Percentiles rank a stretch among this genome's conserved stretches.
Evolutionary conservation across 2,329 filamentous ascomycete species (phyloP).

Genomic region (Fusarium sp.): DNA sequence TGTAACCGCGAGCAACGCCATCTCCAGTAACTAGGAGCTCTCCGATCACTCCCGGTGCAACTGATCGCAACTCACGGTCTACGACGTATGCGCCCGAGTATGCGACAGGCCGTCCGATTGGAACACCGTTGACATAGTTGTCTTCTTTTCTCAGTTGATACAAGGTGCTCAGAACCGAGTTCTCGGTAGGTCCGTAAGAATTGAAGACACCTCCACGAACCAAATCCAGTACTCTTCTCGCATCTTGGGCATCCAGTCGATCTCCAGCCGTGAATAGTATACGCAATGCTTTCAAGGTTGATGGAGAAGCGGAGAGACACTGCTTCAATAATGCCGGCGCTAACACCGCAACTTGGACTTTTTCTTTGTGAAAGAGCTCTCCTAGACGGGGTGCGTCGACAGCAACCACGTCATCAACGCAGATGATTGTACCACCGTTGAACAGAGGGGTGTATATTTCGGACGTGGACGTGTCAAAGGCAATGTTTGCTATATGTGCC

Average conservation of each 20-base stretch:
- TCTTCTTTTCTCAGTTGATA: background rate
- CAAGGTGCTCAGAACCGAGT: background rate
- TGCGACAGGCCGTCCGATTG: background rate
- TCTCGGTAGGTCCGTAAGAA: background rate
- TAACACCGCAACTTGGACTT: background rate
- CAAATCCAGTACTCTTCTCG: background rate
- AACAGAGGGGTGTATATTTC: background rate
- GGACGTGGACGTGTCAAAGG: background rate
- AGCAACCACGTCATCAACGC: background rate
- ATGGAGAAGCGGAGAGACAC: background rate
- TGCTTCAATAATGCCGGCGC: background rate
- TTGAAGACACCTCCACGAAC: background rate
- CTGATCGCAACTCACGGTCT: background rate
- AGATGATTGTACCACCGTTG: background rate
- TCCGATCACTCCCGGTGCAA: background rate
- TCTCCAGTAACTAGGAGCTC: constrained; percentile 1
- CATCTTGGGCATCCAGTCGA: constrained; percentile 20
- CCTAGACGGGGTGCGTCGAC: background rate
- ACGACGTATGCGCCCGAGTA: background rate
- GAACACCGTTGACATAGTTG: background rate
- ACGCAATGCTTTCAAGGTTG: background rate
- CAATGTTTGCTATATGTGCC: background rate
- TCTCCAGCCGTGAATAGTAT: constrained; percentile 37
- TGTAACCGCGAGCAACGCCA: background rate
- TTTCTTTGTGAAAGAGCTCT: background rate